Evolutionary conservation across 257 asterid genomes (phyloP), one percentile per base, ranked within the genome.

Genomic region (Primulina eburnea): DNA sequence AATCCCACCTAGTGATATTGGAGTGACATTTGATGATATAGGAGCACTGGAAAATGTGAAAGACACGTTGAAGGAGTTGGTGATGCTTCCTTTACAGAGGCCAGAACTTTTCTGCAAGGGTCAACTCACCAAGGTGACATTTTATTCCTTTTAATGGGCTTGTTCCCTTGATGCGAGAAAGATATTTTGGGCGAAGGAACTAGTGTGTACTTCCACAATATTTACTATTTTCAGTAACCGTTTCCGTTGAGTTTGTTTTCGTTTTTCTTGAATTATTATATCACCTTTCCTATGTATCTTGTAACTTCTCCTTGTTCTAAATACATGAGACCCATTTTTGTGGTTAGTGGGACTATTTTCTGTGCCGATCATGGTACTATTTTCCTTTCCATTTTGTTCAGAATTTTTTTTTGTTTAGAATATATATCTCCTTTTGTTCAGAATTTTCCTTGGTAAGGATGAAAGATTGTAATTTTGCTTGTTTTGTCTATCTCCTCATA

Each of bases 11-110:
- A 59, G 24, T 30, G 76, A 74, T 11, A 68, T 81, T 33, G 75
- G 78, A 8, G 78, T 81, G 16, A 81, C 69, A 20, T 81, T 81
- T 74, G 80, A 74, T 29, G 85, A 81, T 59, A 71, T 81, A 26
- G 82, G 85, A 34, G 79, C 78, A 8, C 67, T 74, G 8, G 85
- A 77, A 18, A 73, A 77, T 18, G 29, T 77, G 20, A 81, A 81
- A 71, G 80, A 81, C 8, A 29, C 78, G 14, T n/a, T 81, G 37
- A 69, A 74, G 72, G 85, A 77, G 60, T 56, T 77, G 50, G 82
- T 81, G 63, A 77, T 81, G 75, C 82, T 81, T 38, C 82, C 82
- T 57, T 62, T 81, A 58, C 82, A 76, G 34, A 77, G 82, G 70
- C 85, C 82, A 26, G 82, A 81, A 43, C 70, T 81, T 14, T 81